phyloP scores from a whole-genome alignment of 768 basidiomycete species.

The Roridomyces roridus region DNA sequence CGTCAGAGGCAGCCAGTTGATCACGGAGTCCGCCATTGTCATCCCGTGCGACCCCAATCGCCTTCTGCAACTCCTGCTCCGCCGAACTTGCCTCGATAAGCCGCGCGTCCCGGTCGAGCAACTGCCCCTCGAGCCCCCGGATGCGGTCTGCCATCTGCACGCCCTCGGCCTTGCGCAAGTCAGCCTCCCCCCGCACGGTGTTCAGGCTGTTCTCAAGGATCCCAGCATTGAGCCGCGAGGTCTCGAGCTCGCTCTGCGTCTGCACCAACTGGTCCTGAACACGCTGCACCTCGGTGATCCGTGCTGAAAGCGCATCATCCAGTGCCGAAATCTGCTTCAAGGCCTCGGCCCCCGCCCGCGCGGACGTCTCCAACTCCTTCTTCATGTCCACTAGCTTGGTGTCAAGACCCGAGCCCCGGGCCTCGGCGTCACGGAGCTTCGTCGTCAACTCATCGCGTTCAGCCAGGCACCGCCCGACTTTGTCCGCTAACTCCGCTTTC shows the following conservation, averaged over 20 bases:
- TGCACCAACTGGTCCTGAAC: conserved; percentile 2
- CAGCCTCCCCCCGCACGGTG: background rate
- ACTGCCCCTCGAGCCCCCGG: conserved; percentile 7
- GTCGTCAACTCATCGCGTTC: conserved; percentile 19
- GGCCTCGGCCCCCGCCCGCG: conserved; percentile 1
- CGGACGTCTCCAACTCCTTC: background rate
- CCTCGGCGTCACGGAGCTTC: background rate
- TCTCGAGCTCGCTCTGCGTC: conserved; percentile 1
- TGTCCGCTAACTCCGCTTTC: conserved; percentile 22
- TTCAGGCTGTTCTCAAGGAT: background rate
- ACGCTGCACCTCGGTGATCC: conserved; percentile 2
- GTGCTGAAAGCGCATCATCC: conserved; percentile 7
- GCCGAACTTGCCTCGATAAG: conserved; percentile 12
- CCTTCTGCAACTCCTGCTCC: background rate
- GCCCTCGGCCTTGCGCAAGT: too few species aligned
- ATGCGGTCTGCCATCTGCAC: too few species aligned
- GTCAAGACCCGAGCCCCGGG: background rate
- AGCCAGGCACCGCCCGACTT: conserved; percentile 17
- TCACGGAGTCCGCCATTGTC: conserved; percentile 13
- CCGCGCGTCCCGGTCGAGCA: conserved; percentile 21
- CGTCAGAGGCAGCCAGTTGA: conserved; percentile 16
- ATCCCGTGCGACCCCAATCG: conserved; percentile 16
- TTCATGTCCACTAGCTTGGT: background rate
- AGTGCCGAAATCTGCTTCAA: conserved; percentile 14
- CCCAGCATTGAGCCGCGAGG: background rate